phyloP scores from a whole-genome alignment of 1,284 basidiomycete species.

The Bjerkandera adusta region DNA sequence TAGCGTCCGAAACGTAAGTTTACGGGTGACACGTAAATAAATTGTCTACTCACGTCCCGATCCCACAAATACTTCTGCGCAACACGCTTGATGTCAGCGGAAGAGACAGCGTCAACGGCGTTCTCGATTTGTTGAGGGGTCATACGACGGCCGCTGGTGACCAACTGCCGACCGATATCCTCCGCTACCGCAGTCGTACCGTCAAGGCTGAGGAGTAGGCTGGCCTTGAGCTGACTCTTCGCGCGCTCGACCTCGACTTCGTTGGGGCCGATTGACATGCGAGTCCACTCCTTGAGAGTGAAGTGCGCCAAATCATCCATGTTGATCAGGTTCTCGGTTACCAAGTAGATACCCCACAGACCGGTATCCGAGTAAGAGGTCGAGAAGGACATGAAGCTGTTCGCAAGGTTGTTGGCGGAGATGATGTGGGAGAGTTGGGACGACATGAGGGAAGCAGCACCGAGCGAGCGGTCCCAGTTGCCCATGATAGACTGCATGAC shows the following conservation, averaged over 20 bases:
- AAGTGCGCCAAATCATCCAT: slow-evolving; percentile 95
- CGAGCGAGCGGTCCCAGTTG: slow-evolving; percentile 99
- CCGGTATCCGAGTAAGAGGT: slow-evolving; percentile 99
- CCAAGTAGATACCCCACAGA: slow-evolving; percentile 98
- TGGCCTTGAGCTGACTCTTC: slow-evolving; percentile 97
- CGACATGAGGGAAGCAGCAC: slow-evolving; percentile 86
- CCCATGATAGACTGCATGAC: slow-evolving; percentile 98
- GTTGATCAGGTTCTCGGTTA: slow-evolving; percentile 91
- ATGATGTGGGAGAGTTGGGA: slow-evolving; percentile 92
- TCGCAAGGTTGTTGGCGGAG: slow-evolving; percentile 94
- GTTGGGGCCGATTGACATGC: slow-evolving; percentile 89
- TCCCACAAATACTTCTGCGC: slow-evolving; percentile 98
- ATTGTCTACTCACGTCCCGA: slow-evolving; percentile 68
- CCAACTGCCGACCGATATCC: slow-evolving; percentile 96
- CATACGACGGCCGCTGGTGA: slow-evolving; percentile 88
- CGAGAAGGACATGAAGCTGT: slow-evolving; percentile 99
- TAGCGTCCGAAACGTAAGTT: too few species aligned
- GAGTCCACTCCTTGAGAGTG: slow-evolving; percentile 94
- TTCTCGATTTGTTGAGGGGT: slow-evolving; percentile 94
- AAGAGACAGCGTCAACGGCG: slow-evolving; percentile 86
- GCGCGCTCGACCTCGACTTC: slow-evolving; percentile 92
- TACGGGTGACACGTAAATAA: neutral
- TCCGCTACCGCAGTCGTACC: slow-evolving; percentile 97
- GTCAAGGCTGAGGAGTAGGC: slow-evolving; percentile 87
- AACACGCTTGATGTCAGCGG: slow-evolving; percentile 91